Evolutionary conservation across 768 basidiomycete genomes (phyloP), one percentile per base, ranked within the genome.

Genomic region (Inosperma sp.): DNA sequence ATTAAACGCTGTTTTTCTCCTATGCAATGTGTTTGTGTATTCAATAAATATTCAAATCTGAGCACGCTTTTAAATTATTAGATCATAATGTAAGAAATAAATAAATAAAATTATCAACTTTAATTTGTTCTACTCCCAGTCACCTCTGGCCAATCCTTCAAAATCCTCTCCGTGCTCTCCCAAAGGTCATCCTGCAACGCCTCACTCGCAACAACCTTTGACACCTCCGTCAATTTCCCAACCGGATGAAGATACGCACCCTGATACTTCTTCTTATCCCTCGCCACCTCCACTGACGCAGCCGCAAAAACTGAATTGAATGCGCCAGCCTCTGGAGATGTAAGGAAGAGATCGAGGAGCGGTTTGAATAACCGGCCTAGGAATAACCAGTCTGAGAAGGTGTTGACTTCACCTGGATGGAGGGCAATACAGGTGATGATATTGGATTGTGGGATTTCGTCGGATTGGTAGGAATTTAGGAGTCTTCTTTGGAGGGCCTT

Each of bases 401-500:
- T 70, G 48, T 68, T 66, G 43, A 72, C 67, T n/a, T 54, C 55
- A 9, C 72, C 71, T 2, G 69, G 72, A 42, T 71, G 63, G 12
- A 68, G 56, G 21, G 69, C 54, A 25, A 70, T 63, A 37, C 61
- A 65, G 7, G 64, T 59, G 39, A 73, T 71, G 7, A 65, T 58
- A 30, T 62, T 51, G 2, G 59, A 55, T 19, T 33, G n/a, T 6
- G 46, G 46, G 35, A 6, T 54, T 60, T 29, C 46, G 10, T 48
- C 46, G 7, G 34, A 1, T 48, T 48, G 34, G 4, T 23, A 16
- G 25, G 46, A 48, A 25, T 19, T 26, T 16, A 48, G 25, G 14
- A 81, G 62, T 21, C 59, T 70, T 12, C 67, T 68, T 47, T 81
- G 79, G 13, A 83, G 64, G 53, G 76, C 72, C 17, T 68, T 68